These are phyloP conservation scores for Mycena galopus DNA, from an alignment of 768 basidiomycete species.

Conservation along the genomic window DNA sequence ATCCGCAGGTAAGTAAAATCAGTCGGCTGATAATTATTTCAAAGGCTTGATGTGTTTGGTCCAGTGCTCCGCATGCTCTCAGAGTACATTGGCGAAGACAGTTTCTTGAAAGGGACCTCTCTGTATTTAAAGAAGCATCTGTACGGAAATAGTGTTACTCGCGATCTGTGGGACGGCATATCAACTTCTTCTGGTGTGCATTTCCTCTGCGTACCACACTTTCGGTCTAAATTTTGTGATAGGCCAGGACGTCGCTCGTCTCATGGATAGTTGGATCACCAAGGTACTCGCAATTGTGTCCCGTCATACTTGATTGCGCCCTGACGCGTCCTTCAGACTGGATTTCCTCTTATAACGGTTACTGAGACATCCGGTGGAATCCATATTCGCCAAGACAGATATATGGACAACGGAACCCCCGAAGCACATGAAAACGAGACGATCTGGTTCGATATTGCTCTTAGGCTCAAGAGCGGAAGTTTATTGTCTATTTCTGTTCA, in stretches of 20 bases:
- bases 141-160: conserved; percentile 87
- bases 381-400: conserved; percentile 77
- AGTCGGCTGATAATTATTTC: background rate
- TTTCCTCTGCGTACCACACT: conserved; percentile 26
- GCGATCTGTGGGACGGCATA: conserved; percentile 92
- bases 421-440: conserved; percentile 88
- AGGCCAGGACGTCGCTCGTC: conserved; percentile 77
- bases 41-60: background rate
- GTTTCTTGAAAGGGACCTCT: conserved; percentile 89
- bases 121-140: conserved; percentile 92
- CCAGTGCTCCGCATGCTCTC: conserved; percentile 94
- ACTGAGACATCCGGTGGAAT: conserved; percentile 81
- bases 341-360: conserved; percentile 92
- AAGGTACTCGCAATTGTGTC: conserved; percentile 59
- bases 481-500: conserved; percentile 42
- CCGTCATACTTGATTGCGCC: background rate
- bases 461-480: background rate
- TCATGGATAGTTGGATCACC: conserved; percentile 94
- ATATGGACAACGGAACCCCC: conserved; percentile 86
- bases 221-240: background rate
- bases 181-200: conserved; percentile 70
- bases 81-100: conserved; percentile 88
- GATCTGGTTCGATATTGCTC: conserved; percentile 69
- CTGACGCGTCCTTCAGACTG: conserved; percentile 54
- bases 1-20: conserved; percentile 66